Base-by-base conservation (phyloP, 176 grass and related monocot species). In the Oryza rufipogon region DNA sequence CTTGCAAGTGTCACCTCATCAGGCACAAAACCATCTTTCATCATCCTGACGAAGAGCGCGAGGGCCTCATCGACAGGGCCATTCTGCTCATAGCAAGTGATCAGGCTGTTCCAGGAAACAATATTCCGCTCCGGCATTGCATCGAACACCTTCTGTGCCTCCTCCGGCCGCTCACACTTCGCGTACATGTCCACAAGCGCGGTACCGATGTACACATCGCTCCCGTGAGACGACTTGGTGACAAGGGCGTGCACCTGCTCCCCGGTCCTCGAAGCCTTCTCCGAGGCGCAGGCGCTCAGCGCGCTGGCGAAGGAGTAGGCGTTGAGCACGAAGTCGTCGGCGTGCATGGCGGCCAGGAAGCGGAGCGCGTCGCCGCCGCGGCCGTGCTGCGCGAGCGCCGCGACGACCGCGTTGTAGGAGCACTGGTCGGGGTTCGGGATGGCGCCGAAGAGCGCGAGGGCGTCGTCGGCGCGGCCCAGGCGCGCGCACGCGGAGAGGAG, bases 341-440 rank as follows among this genome's bases (percentile, higher is more conserved):
- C 66, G 23, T 87, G 86, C 86, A 87, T 87, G 32, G 47, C 71
- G 12, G 71, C 79, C 9, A 87, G 70, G 32, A 82, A 87, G 7
- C 56, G 71, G 72, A 87, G 64, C 45, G 86, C 79, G 45, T 87
- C 86, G 30, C 19, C 86, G 44, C 75, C 45, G 5, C 65, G 49
- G 4, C 42, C 86, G 46, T 76, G 71, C 85, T 87, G 86, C 16
- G 79, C 64, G 33, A 87, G 81, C 34, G 79, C 86, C 11, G 86
- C 75, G 30, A 87, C 39, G 71, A 87, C 76, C 12, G 73, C 75
- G 73, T 82, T 87, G 71, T 79, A 87, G 38, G 89, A 88, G 82
- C 86, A 91, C 86, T 88, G 89, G 77, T 91, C 85, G 1, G 89
- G 85, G 64, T 77, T 71, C 9, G 85, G 81, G 81, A 91, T 87